phyloP scores from a whole-genome alignment of 441 rosid genomes.

The Arabidopsis lyrata region DNA sequence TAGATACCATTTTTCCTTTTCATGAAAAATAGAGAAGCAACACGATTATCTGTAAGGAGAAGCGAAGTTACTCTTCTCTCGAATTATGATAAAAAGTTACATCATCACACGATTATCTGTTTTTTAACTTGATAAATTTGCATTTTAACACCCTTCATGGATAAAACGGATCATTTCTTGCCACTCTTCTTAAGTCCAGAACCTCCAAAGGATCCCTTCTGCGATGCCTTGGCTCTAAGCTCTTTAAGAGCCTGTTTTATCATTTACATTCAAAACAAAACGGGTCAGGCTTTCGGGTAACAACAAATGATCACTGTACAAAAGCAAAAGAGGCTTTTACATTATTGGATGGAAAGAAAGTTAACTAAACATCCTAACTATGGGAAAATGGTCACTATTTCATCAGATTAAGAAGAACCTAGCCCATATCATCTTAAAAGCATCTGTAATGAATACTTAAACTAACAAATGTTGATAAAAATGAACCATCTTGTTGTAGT shows the following conservation, averaged over 20 bases:
- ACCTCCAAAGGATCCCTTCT: conserved; percentile 89
- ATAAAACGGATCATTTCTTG: conserved; percentile 66
- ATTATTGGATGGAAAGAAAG: neutral
- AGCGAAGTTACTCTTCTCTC: conserved; percentile 25
- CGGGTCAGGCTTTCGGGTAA: neutral
- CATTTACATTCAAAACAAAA: conserved; percentile 15
- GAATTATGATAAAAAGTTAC: conserved; percentile 36
- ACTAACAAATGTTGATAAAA: neutral
- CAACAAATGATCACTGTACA: neutral
- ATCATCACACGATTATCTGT: conserved; percentile 33
- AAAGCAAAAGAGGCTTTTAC: neutral
- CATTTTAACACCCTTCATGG: conserved; percentile 17
- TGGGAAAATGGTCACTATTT: neutral
- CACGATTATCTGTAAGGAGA: conserved; percentile 25
- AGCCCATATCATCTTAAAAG: neutral
- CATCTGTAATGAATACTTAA: neutral
- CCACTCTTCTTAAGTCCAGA: conserved; percentile 97
- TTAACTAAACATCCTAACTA: neutral
- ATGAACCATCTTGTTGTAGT: neutral
- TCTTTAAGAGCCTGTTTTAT: conserved; percentile 79
- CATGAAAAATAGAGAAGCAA: conserved; percentile 1
- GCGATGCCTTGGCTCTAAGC: conserved; percentile 84
- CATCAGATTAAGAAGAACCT: neutral
- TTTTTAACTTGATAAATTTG: conserved; percentile 27
- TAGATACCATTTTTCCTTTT: conserved; percentile 11